Conservation (phyloP, 208 protist genomes). For the Kentomonas sorsogonicus region DNA sequence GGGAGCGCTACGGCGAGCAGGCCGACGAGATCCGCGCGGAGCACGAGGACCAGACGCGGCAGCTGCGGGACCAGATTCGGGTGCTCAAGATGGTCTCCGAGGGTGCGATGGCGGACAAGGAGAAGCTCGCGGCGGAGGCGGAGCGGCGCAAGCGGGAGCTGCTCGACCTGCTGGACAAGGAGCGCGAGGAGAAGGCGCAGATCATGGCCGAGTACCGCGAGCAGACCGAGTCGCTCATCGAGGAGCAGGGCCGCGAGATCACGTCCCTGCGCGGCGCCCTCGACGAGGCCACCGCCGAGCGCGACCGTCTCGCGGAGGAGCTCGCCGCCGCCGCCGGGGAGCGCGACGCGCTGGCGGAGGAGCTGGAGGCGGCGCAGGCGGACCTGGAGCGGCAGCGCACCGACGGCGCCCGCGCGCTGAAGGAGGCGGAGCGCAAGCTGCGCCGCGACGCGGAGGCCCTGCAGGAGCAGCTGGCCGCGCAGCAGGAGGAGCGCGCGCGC, state of each 20-base stretch:
- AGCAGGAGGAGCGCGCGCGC: conserved; percentile 42
- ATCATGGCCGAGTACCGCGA: conserved; percentile 88
- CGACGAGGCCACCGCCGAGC: conserved; percentile 42
- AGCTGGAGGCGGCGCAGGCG: conserved; percentile 26
- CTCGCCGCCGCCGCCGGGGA: conserved; percentile 29
- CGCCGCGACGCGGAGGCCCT: conserved; percentile 29
- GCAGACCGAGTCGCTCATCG: conserved; percentile 82
- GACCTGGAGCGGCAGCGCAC: conserved; percentile 37
- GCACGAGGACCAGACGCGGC: conserved; percentile 56
- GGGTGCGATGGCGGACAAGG: conserved; percentile 67
- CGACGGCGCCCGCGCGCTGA: conserved; percentile 32
- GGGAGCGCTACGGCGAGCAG: conserved; percentile 35
- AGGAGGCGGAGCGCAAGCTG: conserved; percentile 40
- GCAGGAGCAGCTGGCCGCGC: conserved; percentile 33
- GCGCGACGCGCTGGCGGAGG: conserved; percentile 27
- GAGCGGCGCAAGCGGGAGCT: conserved; percentile 63
- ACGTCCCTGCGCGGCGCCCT: conserved; percentile 53
- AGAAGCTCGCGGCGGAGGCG: conserved; percentile 46
- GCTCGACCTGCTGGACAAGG: conserved; percentile 60
- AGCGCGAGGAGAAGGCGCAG: conserved; percentile 79
- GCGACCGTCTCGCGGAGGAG: conserved; percentile 34
- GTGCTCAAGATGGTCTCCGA: conserved; percentile 73
- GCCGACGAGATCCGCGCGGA: conserved; percentile 40
- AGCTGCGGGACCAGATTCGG: conserved; percentile 73
- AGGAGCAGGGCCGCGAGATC: conserved; percentile 81